phyloP scores from a whole-genome alignment of 805 yeast genomes.

The Teunomyces atbi region DNA sequence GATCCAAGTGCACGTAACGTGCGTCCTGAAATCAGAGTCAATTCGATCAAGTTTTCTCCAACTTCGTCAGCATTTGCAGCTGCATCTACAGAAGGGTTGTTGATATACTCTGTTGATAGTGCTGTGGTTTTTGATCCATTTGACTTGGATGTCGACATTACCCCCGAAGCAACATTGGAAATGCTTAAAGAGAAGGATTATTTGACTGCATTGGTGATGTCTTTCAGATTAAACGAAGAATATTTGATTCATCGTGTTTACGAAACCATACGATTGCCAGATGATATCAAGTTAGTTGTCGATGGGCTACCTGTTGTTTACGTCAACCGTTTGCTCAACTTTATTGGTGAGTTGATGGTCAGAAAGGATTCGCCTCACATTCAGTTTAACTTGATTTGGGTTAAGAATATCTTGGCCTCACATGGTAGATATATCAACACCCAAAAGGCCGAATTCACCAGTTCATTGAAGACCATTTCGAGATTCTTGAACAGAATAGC shows the following conservation, averaged over 20 bases:
- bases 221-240: conserved; percentile 85
- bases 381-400: conserved; percentile 83
- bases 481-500: conserved; percentile 72
- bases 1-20: conserved; percentile 74
- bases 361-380: conserved; percentile 67
- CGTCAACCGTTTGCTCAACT: conserved; percentile 61
- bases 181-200: conserved; percentile 60
- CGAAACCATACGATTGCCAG: conserved; percentile 62
- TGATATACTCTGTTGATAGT: conserved; percentile 78
- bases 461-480: conserved; percentile 66
- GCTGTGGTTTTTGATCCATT: conserved; percentile 84
- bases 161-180: conserved; percentile 72
- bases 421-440: conserved; percentile 76
- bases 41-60: conserved; percentile 80
- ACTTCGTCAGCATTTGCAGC: conserved; percentile 89
- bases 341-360: conserved; percentile 60
- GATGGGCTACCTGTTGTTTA: conserved; percentile 77
- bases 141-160: conserved; percentile 88
- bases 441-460: conserved; percentile 61
- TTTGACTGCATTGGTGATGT: conserved; percentile 82
- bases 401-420: conserved; percentile 58
- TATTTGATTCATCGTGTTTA: conserved; percentile 70
- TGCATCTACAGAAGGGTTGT: conserved; percentile 90
- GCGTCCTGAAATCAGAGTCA: conserved; percentile 81
- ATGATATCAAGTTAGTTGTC: conserved; percentile 66